These are phyloP conservation scores for Cicer cuneatum DNA, from an alignment of 306 rosid species.

Conservation along the genomic window DNA sequence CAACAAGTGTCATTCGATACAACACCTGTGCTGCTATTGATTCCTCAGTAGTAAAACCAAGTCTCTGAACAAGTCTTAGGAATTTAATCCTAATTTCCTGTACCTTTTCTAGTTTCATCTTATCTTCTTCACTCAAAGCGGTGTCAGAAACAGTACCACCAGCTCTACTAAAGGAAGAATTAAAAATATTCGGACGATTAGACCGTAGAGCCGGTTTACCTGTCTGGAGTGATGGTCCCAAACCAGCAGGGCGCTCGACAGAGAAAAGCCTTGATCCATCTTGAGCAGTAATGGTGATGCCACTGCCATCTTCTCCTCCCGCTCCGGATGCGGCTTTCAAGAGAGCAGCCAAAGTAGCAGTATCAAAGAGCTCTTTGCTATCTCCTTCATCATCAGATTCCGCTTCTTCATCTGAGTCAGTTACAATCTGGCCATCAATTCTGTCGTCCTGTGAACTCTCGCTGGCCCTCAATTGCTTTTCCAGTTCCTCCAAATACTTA, in stretches of 20 bases:
- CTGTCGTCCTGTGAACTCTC: conserved; percentile 66
- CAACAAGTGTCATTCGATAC: conserved; percentile 71
- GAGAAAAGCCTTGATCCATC: conserved; percentile 96
- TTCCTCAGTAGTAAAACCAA: conserved; percentile 82
- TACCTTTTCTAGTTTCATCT: conserved; percentile 65
- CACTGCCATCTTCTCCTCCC: conserved; percentile 77
- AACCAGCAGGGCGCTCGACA: conserved; percentile 97
- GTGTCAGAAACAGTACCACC: conserved; percentile 55
- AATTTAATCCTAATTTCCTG: conserved; percentile 79
- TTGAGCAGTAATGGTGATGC: conserved; percentile 75
- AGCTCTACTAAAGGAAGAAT: conserved; percentile 52
- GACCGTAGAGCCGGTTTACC: conserved; percentile 69
- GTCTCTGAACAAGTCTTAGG: conserved; percentile 81
- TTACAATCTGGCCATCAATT: conserved; percentile 89
- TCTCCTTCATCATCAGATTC: conserved; percentile 86
- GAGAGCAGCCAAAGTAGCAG: conserved; percentile 94
- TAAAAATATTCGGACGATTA: conserved; percentile 59
- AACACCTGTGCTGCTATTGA: conserved; percentile 85
- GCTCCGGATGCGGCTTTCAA: conserved; percentile 86
- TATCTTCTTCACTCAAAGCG: conserved; percentile 83
- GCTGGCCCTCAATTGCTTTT: conserved; percentile 56
- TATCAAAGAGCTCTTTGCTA: conserved; percentile 86
- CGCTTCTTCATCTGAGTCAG: conserved; percentile 88
- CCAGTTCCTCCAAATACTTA: conserved; percentile 74
- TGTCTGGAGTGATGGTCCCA: conserved; percentile 81